A percentile compares a stretch with the other conserved stretches of the same genome.
Evolutionary conservation across 805 yeast genomes (phyloP).

Genomic region (Kodamaea neixiangensis): DNA sequence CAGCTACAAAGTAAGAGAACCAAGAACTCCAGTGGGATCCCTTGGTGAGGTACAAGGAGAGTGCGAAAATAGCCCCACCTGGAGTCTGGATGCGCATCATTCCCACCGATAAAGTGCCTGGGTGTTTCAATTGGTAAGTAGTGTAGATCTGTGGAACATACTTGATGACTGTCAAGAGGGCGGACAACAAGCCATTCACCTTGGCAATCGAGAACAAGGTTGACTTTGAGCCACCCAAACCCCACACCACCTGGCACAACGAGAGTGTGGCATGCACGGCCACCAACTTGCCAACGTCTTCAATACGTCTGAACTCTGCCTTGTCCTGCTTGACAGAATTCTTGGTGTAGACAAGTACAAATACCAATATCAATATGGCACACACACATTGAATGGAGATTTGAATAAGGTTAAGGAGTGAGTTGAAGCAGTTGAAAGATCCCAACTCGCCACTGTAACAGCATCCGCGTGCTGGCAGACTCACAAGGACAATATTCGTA

Average conservation of each 20-base stretch:
- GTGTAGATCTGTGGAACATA: slow-evolving; percentile 79
- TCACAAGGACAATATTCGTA: slow-evolving; percentile 63
- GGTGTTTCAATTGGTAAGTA: slow-evolving; percentile 66
- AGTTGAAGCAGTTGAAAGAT: slow-evolving; percentile 61
- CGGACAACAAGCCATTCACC: slow-evolving; percentile 63
- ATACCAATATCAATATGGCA: slow-evolving; percentile 56
- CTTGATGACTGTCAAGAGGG: slow-evolving; percentile 65
- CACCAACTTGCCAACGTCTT: slow-evolving; percentile 43
- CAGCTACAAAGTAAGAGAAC: slow-evolving; percentile 77
- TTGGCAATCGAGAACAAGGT: slow-evolving; percentile 49
- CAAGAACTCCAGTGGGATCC: slow-evolving; percentile 87
- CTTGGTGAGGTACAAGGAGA: slow-evolving; percentile 66
- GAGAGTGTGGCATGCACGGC: slow-evolving; percentile 37
- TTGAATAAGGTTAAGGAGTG: slow-evolving; percentile 67
- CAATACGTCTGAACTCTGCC: slow-evolving; percentile 44
- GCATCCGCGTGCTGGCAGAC: slow-evolving; percentile 63
- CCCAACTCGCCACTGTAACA: slow-evolving; percentile 48
- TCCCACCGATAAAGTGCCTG: slow-evolving; percentile 75
- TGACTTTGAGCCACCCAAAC: slow-evolving; percentile 23
- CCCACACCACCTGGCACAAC: slow-evolving; percentile 36
- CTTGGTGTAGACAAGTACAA: slow-evolving; percentile 52
- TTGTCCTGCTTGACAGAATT: slow-evolving; percentile 49
- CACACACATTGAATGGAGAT: slow-evolving; percentile 63
- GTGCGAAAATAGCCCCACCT: slow-evolving; percentile 81
- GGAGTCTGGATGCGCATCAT: slow-evolving; percentile 91